Base-by-base conservation (phyloP, 768 basidiomycete genomes). In the Leccinum rimulosum region DNA sequence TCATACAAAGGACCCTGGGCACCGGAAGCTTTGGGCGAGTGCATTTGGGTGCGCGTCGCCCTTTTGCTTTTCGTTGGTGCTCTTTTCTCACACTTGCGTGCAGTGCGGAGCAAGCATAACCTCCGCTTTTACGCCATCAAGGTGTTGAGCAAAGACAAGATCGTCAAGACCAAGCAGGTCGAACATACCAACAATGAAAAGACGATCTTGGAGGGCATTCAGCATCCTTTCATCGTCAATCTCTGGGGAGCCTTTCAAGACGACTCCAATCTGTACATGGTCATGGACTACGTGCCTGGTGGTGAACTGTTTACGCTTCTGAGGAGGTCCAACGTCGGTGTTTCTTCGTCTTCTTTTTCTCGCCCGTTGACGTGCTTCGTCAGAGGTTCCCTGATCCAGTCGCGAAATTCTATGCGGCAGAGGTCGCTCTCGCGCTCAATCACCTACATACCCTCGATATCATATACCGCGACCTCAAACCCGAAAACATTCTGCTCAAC, bases 11-110 rank as follows among this genome's bases (percentile, higher is more conserved):
- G 28, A 94, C 90, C 14, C 73, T 94, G 53, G 96, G 97, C 0
- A 98, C 95, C 1, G 97, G 97, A 1, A 97, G 94, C 69, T 98
- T 99, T 73, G 97, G 97, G 2, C 84, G 95, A n/a, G 97, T 99
- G 0, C 92, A 93, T 74, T 78, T 94, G 43, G 92, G 92, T 92
- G 4, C 38, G 38, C 38, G 38, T 40, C 38, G 40, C 40, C 17
- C 17, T 47, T 52, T 57, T 59, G 22, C 54, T 48, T 56, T 14
- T 15, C 25, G 17, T 31, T 28, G 9, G 31, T 38, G 6, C 52
- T 28, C n/a, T 25, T 28, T 54, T 35, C 57, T 57, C 53, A 45
- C 48, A 54, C 36, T 33, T 15, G 55, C 43, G 19, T 50, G 15
- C 69, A 94, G 94, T 93, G 30, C 86, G 90, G 60, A 95, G 93